Base-by-base conservation (phyloP, 1,284 basidiomycete species). In the Ustilago crameri region DNA sequence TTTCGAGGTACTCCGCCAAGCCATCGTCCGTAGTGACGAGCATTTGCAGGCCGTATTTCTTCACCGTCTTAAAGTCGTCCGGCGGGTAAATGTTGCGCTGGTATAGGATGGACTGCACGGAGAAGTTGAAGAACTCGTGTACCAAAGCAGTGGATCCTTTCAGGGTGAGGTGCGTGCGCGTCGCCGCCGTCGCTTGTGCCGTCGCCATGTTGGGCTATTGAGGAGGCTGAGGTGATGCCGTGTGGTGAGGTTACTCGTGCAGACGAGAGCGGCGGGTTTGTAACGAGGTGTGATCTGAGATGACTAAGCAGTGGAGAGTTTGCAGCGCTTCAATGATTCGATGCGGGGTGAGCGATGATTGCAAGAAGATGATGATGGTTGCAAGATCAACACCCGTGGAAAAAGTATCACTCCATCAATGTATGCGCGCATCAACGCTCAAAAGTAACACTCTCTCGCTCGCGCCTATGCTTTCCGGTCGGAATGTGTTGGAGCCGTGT, bases 71-170 rank as follows among this genome's bases (percentile, higher is more conserved):
- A 83, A 99, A 99, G 84, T 99, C 96, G 84, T 98, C 95, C 0
- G 93, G 90, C 1, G 96, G 95, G 83, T 98, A 99, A 27, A 99
- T 93, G 52, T 93, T 93, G 27, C 96, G 89, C 85, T 98, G 95
- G 85, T 96, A 98, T 45, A 99, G 87, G 78, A 99, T 97, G 18
- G 59, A 59, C 40, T 60, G 56, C 70, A 95, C 93, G 22, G 92
- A 91, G 84, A 93, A 98, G 86, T 95, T 95, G 88, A 99, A 98
- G 87, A 98, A 98, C 82, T 99, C 96, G 15, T 93, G 95, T 56
- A 98, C 95, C n/a, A 98, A 88, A 44, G 90, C 89, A 0, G 93
- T 93, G 0, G 93, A 96, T 0, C 96, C 96, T 82, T 97, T 95
- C 84, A 99, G 90, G 1, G 93, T 95, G 14, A 82, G 70, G 37